These are phyloP conservation scores for Adansonia gregorii DNA, from an alignment of 441 rosid species.

Conservation along the genomic window DNA sequence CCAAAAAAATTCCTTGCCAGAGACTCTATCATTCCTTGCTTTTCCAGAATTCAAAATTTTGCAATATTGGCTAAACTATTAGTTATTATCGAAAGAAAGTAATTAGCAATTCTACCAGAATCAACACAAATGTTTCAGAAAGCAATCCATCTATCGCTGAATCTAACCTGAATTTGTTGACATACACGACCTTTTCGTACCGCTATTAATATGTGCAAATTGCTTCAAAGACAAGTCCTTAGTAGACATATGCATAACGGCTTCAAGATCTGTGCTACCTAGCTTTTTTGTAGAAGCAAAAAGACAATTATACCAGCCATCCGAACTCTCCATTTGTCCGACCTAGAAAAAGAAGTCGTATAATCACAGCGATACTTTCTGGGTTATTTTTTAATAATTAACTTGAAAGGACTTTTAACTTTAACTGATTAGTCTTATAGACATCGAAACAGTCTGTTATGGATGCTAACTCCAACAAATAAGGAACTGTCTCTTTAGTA, in stretches of 20 bases:
- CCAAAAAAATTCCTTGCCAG: not conserved
- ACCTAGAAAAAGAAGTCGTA: not conserved
- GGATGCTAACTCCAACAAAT: not conserved
- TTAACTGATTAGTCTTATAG: not conserved
- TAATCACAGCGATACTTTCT: not conserved
- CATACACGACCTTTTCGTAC: not conserved
- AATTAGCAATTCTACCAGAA: not conserved
- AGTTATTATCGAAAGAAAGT: not conserved
- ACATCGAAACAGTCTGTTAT: not conserved
- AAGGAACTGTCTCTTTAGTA: not conserved
- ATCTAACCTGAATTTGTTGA: not conserved
- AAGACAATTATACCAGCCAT: not conserved
- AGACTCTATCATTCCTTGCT: not conserved
- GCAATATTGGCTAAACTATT: slow-evolving; percentile 2
- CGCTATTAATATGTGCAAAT: slow-evolving; percentile 7
- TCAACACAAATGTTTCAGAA: not conserved
- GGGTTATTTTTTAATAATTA: not conserved
- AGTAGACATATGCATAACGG: not conserved
- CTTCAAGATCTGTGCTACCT: not conserved
- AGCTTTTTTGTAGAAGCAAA: slow-evolving; percentile 6
- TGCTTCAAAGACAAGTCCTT: slow-evolving; percentile 11
- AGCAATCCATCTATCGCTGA: not conserved
- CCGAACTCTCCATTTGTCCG: not conserved
- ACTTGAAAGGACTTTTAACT: not conserved
- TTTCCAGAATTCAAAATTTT: slow-evolving; percentile 3